Evolutionary conservation across 257 asterid species (phyloP).

Genomic region (Eustoma russellianum): DNA sequence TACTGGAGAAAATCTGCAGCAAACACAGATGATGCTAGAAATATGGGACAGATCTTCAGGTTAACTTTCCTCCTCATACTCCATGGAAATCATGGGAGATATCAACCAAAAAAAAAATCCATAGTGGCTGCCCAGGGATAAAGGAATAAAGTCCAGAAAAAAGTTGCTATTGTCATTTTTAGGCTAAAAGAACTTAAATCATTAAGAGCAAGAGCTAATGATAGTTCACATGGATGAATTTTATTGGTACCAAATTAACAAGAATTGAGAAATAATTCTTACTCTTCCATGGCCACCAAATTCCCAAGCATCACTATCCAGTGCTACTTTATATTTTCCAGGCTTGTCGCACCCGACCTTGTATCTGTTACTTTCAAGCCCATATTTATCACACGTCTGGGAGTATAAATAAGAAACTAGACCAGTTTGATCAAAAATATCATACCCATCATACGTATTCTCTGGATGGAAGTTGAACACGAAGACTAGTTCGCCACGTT

Average conservation of each 20-base stretch:
- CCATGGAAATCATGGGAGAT: too few species aligned
- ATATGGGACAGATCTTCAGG: too few species aligned
- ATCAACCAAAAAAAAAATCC: too few species aligned
- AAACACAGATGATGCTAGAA: too few species aligned
- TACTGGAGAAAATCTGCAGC: too few species aligned
- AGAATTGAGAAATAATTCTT: constrained; percentile 22
- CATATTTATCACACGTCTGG: background rate
- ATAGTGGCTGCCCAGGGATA: too few species aligned
- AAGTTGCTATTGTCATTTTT: too few species aligned
- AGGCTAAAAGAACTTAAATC: too few species aligned
- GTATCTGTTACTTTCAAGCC: constrained; percentile 43
- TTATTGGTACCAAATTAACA: too few species aligned
- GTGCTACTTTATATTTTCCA: constrained; percentile 82
- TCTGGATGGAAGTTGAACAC: constrained; percentile 87
- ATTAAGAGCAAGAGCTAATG: too few species aligned
- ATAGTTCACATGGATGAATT: too few species aligned
- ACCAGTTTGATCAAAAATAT: background rate
- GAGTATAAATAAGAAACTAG: background rate
- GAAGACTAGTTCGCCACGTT: constrained; percentile 83
- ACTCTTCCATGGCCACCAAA: constrained; percentile 97
- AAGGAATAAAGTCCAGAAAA: background rate
- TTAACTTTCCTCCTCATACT: too few species aligned
- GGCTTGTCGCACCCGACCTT: constrained; percentile 96
- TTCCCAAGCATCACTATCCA: constrained; percentile 88
- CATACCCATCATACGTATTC: constrained; percentile 82